Percentiles rank a stretch among this genome's conserved stretches.
Evolutionary conservation across 257 asterid species (phyloP).

Genomic region (Solanum chilense): DNA sequence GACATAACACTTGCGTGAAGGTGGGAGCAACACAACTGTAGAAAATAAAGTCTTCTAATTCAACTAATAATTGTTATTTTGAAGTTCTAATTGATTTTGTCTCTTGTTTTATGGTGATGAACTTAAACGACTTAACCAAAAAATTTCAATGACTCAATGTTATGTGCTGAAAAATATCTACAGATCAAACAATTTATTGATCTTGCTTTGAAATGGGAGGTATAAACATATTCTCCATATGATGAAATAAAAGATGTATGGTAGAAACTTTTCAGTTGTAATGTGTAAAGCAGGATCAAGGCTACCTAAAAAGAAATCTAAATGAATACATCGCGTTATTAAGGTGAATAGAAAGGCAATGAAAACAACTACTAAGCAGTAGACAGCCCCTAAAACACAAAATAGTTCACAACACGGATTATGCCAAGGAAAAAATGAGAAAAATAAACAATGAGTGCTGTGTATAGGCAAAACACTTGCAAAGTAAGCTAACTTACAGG

Average conservation of each 20-base stretch:
- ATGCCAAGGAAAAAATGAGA: background rate
- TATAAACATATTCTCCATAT: background rate
- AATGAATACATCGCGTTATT: background rate
- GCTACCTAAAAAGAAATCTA: background rate
- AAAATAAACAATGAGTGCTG: background rate
- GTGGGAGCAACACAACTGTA: background rate
- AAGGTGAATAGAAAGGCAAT: background rate
- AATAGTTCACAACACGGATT: background rate
- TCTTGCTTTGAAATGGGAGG: background rate
- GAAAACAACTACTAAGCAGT: background rate
- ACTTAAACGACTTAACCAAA: background rate
- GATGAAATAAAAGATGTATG: background rate
- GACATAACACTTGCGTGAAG: background rate
- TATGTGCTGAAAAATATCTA: background rate
- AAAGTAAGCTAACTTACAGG: constrained; percentile 34
- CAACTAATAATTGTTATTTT: background rate
- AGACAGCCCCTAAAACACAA: background rate
- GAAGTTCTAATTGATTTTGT: background rate
- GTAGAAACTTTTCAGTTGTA: background rate
- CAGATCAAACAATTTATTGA: background rate
- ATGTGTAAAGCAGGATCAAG: background rate
- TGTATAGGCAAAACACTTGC: background rate
- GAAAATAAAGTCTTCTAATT: background rate
- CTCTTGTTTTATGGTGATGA: background rate
- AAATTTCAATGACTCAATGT: background rate